phyloP scores from a whole-genome alignment of 1,284 basidiomycete species.

The Heterobasidion parviporum region DNA sequence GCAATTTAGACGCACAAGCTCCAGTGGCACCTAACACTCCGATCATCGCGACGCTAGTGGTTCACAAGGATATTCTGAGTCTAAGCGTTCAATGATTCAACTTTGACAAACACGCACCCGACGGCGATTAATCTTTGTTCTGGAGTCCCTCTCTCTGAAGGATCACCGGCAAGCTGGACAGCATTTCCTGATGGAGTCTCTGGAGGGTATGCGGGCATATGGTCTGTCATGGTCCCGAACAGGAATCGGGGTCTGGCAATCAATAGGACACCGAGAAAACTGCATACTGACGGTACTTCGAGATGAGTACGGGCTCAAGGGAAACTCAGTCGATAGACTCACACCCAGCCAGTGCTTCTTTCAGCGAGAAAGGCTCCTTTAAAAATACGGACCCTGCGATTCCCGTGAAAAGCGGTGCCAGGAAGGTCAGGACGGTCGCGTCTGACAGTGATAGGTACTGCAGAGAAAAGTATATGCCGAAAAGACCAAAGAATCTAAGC shows the following conservation, averaged over 20 bases:
- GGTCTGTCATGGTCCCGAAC: slow-evolving; percentile 18
- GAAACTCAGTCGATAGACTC: slow-evolving; percentile 31
- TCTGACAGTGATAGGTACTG: slow-evolving; percentile 57
- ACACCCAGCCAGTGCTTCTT: slow-evolving; percentile 60
- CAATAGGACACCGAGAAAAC: slow-evolving; percentile 42
- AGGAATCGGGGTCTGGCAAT: slow-evolving; percentile 33
- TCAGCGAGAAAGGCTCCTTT: slow-evolving; percentile 50
- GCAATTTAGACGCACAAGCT: slow-evolving; percentile 36
- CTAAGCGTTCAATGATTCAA: no score
- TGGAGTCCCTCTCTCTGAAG: slow-evolving; percentile 17
- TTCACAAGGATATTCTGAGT: not conserved
- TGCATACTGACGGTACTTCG: slow-evolving; percentile 21
- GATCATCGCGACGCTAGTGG: slow-evolving; percentile 39
- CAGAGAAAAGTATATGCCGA: slow-evolving; percentile 62
- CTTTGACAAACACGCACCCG: slow-evolving; percentile 15
- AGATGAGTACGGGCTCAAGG: slow-evolving; percentile 12
- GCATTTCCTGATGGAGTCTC: slow-evolving; percentile 2
- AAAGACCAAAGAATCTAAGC: slow-evolving; percentile 52
- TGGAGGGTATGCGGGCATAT: slow-evolving; percentile 2
- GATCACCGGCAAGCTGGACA: not conserved
- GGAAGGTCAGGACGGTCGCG: slow-evolving; percentile 69
- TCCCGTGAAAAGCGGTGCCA: slow-evolving; percentile 62
- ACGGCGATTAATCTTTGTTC: slow-evolving; percentile 29
- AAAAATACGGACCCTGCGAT: slow-evolving; percentile 64
- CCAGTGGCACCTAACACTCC: slow-evolving; percentile 56